Evolutionary conservation across 345 rosid genomes (phyloP).

Genomic region (Trapa bicornis): DNA sequence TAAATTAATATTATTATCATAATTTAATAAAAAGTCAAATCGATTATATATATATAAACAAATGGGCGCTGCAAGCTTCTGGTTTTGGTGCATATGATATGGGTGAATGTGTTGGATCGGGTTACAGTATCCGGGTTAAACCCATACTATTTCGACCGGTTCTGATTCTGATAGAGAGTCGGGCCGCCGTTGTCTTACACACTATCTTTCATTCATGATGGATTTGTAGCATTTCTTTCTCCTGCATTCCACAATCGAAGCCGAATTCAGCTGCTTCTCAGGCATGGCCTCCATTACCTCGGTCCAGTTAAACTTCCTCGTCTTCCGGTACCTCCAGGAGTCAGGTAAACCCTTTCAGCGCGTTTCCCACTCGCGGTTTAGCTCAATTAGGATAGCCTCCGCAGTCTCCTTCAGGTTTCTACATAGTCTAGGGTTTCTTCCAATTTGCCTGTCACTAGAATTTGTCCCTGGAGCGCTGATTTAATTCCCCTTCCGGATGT

Average conservation of each 20-base stretch:
- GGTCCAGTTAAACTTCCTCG: conserved; percentile 72
- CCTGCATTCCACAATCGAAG: neutral
- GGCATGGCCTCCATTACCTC: conserved; percentile 65
- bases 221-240: no score
- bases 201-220: no score
- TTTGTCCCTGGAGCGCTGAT: neutral
- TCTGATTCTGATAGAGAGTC: no score
- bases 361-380: neutral
- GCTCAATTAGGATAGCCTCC: neutral
- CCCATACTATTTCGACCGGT: no score
- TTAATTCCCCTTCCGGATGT: neutral
- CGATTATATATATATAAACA: no score
- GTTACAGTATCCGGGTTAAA: no score
- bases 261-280: neutral
- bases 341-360: conserved; percentile 36
- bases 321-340: conserved; percentile 91
- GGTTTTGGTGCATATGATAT: no score
- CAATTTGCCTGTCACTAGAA: neutral
- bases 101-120: no score
- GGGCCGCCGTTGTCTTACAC: no score
- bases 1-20: no score
- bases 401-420: neutral
- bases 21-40: no score
- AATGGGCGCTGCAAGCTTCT: no score
- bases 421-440: conserved; percentile 3